phyloP scores from a whole-genome alignment of 139 green algal genomes.

The Closterium sp. region DNA sequence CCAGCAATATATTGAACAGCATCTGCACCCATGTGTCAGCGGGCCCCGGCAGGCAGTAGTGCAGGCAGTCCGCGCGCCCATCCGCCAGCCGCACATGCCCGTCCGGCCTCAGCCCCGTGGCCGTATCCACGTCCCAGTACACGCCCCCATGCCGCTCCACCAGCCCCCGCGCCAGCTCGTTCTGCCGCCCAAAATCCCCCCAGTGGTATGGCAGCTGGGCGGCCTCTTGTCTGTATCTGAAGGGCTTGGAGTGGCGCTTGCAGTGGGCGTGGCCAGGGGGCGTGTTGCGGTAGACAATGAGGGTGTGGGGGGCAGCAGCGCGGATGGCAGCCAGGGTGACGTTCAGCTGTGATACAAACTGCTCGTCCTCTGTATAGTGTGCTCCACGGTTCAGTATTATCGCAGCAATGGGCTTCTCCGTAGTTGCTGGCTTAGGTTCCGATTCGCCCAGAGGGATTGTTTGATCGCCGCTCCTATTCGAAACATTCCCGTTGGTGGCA shows the following conservation, averaged over 20 bases:
- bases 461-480: too few relatives aligned
- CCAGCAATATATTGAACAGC: background rate
- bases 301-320: background rate
- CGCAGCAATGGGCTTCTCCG: background rate
- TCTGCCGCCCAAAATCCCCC: slow-evolving; percentile 12
- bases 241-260: background rate
- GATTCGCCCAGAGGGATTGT: too few relatives aligned
- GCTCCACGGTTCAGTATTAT: slow-evolving; percentile 14
- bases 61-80: slow-evolving; percentile 23
- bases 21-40: too few relatives aligned
- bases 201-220: slow-evolving; percentile 26
- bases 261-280: slow-evolving; percentile 10
- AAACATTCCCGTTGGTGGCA: too few relatives aligned
- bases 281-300: slow-evolving; percentile 11
- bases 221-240: background rate
- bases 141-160: too few relatives aligned
- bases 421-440: too few relatives aligned
- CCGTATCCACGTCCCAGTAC: too few relatives aligned
- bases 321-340: background rate
- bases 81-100: slow-evolving; percentile 47
- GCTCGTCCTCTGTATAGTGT: background rate
- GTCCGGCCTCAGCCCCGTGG: too few relatives aligned
- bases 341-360: background rate
- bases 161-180: slow-evolving; percentile 20
- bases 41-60: too few relatives aligned